Percentiles rank a stretch among this genome's conserved stretches.
These are phyloP conservation scores for Penicillium corylophilum DNA, from an alignment of 2,329 filamentous ascomycete species.

Conservation along the genomic window DNA sequence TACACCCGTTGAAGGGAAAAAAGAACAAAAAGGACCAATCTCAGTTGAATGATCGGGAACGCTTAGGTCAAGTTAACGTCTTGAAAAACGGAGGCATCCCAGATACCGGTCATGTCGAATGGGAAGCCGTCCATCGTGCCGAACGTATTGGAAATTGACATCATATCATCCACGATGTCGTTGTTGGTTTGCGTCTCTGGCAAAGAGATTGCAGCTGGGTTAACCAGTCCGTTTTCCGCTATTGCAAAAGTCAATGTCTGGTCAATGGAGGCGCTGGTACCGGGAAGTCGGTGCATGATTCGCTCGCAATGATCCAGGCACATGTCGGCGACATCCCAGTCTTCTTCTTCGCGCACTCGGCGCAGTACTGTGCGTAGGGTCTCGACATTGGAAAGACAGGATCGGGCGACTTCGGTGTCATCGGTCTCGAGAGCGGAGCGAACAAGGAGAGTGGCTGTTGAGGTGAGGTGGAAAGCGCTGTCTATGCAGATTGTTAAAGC, in stretches of 20 bases:
- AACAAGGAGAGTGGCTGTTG: constrained; percentile 54
- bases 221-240: constrained; percentile 33
- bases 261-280: constrained; percentile 20
- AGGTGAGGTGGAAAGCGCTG: constrained; percentile 54
- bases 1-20: not conserved
- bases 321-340: constrained; percentile 58
- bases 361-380: constrained; percentile 50
- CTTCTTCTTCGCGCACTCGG: constrained; percentile 49
- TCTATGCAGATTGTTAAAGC: constrained; percentile 29
- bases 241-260: constrained; percentile 18
- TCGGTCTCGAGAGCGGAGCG: constrained; percentile 54
- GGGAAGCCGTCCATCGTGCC: constrained; percentile 48
- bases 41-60: not conserved
- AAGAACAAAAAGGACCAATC: constrained; percentile 4
- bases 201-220: constrained; percentile 41
- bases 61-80: constrained; percentile 34
- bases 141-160: constrained; percentile 47
- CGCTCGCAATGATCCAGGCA: constrained; percentile 52
- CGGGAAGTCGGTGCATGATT: constrained; percentile 43
- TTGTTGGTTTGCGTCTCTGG: constrained; percentile 47
- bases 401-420: constrained; percentile 46
- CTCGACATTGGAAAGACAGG: constrained; percentile 50
- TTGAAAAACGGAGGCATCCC: constrained; percentile 46
- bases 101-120: constrained; percentile 49
- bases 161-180: constrained; percentile 48